Percentiles rank a stretch among this genome's conserved stretches.
Conservation (phyloP, 371 early-diverging fungal genomes). For the Nosema muscidifuracis region DNA sequence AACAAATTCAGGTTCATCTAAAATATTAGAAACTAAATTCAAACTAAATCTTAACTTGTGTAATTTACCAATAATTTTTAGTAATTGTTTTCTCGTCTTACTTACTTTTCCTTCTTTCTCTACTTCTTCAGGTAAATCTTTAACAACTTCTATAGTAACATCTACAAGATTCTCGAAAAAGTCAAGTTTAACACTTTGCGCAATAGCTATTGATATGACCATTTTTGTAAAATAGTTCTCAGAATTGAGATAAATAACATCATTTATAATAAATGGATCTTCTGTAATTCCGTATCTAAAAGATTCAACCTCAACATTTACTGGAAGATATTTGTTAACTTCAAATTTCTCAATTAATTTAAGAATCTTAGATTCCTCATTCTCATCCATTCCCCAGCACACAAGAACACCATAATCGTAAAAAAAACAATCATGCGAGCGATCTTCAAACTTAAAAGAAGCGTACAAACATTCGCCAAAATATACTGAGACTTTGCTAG, state of each 20-base stretch:
- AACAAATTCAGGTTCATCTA: conserved; percentile 63
- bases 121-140: conserved; percentile 62
- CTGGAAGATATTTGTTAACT: conserved; percentile 52
- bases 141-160: conserved; percentile 57
- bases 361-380: conserved; percentile 51
- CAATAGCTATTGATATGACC: conserved; percentile 63
- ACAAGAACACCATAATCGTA: conserved; percentile 63
- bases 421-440: conserved; percentile 56
- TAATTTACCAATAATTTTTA: conserved; percentile 59
- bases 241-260: conserved; percentile 61
- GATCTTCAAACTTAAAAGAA: conserved; percentile 29
- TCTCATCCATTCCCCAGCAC: conserved; percentile 61
- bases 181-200: conserved; percentile 64
- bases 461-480: conserved; percentile 63
- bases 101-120: conserved; percentile 59
- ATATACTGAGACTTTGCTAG: conserved; percentile 57
- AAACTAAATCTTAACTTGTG: conserved; percentile 61
- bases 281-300: conserved; percentile 62
- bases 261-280: conserved; percentile 61
- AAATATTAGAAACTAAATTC: conserved; percentile 63
- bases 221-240: conserved; percentile 62
- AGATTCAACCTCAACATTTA: conserved; percentile 59
- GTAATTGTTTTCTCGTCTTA: conserved; percentile 58
- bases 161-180: conserved; percentile 63
- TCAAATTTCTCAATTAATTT: conserved; percentile 57